Percentiles rank a stretch among this genome's conserved stretches.
Evolutionary conservation across 768 basidiomycete genomes (phyloP).

Genomic region (Boletus tylopilopsis): DNA sequence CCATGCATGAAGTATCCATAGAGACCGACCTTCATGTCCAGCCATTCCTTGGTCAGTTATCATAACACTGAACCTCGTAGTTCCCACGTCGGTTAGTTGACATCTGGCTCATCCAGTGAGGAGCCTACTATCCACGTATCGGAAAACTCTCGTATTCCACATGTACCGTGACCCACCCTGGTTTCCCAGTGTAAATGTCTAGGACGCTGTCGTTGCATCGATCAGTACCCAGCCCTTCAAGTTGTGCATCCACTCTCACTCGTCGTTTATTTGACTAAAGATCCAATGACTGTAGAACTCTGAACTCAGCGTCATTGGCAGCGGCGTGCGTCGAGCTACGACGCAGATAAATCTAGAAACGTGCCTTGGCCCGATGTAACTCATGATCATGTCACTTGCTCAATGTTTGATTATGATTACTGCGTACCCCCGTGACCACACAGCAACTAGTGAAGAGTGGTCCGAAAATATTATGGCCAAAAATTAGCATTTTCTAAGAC

Average conservation of each 20-base stretch:
- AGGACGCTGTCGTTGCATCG: conserved; percentile 2
- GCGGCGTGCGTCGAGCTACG: background rate
- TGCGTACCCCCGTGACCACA: too few relatives aligned
- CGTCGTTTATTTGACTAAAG: background rate
- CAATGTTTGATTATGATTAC: too few relatives aligned
- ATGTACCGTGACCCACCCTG: background rate
- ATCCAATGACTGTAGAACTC: conserved; percentile 2
- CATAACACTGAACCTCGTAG: conserved; percentile 2
- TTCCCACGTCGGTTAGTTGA: conserved; percentile 15
- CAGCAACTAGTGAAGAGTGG: too few relatives aligned
- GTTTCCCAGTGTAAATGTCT: background rate
- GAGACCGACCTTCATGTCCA: background rate
- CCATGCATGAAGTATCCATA: conserved; percentile 13
- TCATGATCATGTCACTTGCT: conserved; percentile 10
- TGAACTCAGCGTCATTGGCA: background rate
- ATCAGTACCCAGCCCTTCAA: too few relatives aligned
- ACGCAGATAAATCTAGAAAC: conserved; percentile 5
- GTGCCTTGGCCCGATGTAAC: conserved; percentile 1
- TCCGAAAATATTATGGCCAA: too few relatives aligned
- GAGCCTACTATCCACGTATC: conserved; percentile 11
- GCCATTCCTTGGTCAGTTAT: conserved; percentile 15
- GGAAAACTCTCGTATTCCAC: conserved; percentile 15
- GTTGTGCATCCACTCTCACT: conserved; percentile 16
- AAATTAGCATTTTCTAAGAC: too few relatives aligned
- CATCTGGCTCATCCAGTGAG: conserved; percentile 11